A percentile compares a stretch with the other conserved stretches of the same genome.
Conservation (phyloP, 2,329 filamentous ascomycete genomes). For the Dactylellina cionopaga region DNA sequence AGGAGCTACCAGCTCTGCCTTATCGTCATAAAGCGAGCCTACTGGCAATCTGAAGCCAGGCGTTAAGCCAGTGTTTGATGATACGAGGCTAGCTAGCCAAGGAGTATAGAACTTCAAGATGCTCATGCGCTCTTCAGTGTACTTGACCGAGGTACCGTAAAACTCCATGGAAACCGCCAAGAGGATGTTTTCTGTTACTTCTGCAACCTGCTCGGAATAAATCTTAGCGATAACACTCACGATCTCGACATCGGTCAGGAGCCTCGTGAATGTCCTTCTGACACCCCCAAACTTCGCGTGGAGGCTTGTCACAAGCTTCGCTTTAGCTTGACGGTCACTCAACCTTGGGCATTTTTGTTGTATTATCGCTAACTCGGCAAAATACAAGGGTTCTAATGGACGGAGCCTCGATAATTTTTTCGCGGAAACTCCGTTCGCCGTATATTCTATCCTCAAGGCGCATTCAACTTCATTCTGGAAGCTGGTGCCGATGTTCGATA, state of each 20-base stretch:
- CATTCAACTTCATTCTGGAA: conserved; percentile 10
- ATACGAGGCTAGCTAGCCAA: neutral
- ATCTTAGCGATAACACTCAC: neutral
- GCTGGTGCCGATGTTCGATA: neutral
- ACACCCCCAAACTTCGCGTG: neutral
- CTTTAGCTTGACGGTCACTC: neutral
- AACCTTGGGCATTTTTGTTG: neutral
- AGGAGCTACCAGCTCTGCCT: neutral
- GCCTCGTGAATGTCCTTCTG: neutral
- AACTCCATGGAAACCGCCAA: neutral
- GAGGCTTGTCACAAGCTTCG: neutral
- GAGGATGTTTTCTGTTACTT: neutral
- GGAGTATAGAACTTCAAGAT: neutral
- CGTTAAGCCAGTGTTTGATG: neutral
- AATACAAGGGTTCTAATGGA: neutral
- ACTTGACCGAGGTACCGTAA: neutral
- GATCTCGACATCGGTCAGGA: conserved; percentile 6
- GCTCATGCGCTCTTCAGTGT: neutral
- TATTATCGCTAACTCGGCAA: neutral
- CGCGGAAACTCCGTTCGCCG: neutral
- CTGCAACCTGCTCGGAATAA: neutral
- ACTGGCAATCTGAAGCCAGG: neutral
- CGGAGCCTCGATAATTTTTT: neutral
- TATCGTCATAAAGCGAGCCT: neutral
- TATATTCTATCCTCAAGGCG: neutral